Evolutionary conservation across 306 rosid genomes (phyloP).

Genomic region (Citrullus colocynthis): DNA sequence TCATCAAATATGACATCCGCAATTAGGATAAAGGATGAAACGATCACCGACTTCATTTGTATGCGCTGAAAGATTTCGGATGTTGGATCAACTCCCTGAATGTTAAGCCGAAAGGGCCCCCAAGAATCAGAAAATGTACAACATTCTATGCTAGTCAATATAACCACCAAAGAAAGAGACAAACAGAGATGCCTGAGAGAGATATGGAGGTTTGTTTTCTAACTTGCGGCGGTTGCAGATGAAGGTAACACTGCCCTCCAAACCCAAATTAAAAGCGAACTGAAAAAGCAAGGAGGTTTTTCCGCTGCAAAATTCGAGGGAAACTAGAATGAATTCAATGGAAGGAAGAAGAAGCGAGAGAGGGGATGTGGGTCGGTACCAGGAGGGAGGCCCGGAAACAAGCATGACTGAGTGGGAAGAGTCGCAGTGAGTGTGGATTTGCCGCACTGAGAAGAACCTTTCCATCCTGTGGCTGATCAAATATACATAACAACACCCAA

Average conservation of each 20-base stretch:
- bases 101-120: background rate
- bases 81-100: conserved; percentile 60
- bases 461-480: conserved; percentile 26
- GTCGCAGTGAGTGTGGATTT: conserved; percentile 7
- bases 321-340: background rate
- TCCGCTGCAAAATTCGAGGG: conserved; percentile 28
- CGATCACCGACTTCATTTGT: conserved; percentile 49
- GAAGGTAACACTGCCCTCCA: conserved; percentile 38
- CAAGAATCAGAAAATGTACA: background rate
- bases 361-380: conserved; percentile 15
- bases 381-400: conserved; percentile 84
- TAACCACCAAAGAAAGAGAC: background rate
- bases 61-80: conserved; percentile 48
- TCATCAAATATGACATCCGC: background rate
- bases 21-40: background rate
- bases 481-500: background rate
- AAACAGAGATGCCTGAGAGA: conserved; percentile 47
- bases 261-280: conserved; percentile 55
- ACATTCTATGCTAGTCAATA: background rate
- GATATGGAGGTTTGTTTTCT: conserved; percentile 73
- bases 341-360: background rate
- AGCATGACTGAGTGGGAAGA: conserved; percentile 26
- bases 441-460: conserved; percentile 41
- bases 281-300: conserved; percentile 76
- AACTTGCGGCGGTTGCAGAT: conserved; percentile 45